Evolutionary conservation across 345 rosid species (phyloP).

Genomic region (rapeseed (Brassica napus)): DNA sequence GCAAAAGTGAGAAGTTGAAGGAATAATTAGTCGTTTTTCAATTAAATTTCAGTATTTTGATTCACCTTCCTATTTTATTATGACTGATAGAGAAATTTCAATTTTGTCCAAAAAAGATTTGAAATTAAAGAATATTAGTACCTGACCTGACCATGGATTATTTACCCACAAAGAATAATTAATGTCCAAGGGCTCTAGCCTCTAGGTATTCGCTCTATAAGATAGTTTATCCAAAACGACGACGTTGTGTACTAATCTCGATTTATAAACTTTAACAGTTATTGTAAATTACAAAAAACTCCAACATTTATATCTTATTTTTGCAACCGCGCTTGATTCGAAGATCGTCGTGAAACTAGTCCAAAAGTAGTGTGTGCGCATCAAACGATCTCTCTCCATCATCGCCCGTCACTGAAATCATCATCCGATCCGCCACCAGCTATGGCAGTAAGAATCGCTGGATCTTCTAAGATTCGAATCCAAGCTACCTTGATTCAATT

Average conservation of each 20-base stretch:
- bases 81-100: too few species aligned
- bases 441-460: constrained; percentile 40
- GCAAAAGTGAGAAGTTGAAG: too few species aligned
- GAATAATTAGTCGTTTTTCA: too few species aligned
- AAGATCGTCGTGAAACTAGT: neutral
- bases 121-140: too few species aligned
- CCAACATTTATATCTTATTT: neutral
- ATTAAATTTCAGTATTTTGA: too few species aligned
- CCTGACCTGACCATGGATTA: too few species aligned
- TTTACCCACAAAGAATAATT: too few species aligned
- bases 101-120: too few species aligned
- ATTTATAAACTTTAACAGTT: neutral
- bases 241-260: neutral
- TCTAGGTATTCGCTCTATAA: too few species aligned
- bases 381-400: neutral
- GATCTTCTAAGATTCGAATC: constrained; percentile 20
- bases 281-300: constrained; percentile 1
- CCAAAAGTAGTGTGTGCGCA: neutral
- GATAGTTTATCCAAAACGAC: neutral
- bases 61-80: too few species aligned
- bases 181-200: too few species aligned
- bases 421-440: constrained; percentile 38
- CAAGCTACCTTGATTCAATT: constrained; percentile 1
- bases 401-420: constrained; percentile 19
- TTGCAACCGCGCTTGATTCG: constrained; percentile 3